These are phyloP conservation scores for Urochloa ruziziensis DNA, from an alignment of 176 grass and related monocot genomes.

Conservation along the genomic window DNA sequence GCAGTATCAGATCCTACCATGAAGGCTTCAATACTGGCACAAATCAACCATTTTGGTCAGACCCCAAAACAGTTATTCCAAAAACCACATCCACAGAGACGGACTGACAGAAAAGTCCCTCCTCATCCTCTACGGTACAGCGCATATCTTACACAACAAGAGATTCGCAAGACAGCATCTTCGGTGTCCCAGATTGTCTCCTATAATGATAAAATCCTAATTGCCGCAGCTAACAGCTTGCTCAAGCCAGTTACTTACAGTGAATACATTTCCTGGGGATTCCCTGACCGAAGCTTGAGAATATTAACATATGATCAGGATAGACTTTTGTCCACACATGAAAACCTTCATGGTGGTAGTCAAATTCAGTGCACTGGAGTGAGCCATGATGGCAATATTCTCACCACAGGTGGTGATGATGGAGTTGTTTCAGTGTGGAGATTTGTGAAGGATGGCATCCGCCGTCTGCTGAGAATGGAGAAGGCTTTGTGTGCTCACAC, in stretches of 20 bases:
- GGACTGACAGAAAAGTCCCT: conserved; percentile 76
- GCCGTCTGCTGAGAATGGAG: conserved; percentile 66
- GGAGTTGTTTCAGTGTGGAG: conserved; percentile 90
- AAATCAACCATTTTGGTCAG: conserved; percentile 99
- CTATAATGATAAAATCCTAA: conserved; percentile 85
- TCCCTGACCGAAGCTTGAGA: conserved; percentile 94
- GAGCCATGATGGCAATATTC: conserved; percentile 89
- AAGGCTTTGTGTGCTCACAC: conserved; percentile 87
- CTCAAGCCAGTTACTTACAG: conserved; percentile 81
- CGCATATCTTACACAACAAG: conserved; percentile 70
- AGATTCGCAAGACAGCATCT: conserved; percentile 70
- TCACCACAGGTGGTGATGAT: conserved; percentile 84
- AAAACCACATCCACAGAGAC: conserved; percentile 82
- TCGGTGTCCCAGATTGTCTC: conserved; percentile 89
- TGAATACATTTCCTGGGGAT: conserved; percentile 95
- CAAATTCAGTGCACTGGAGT: conserved; percentile 96
- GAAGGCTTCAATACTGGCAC: conserved; percentile 99
- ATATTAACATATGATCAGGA: conserved; percentile 94
- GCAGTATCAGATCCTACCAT: conserved; percentile 92
- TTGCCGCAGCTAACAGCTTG: conserved; percentile 66
- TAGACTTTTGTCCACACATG: conserved; percentile 87
- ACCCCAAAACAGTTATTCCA: conserved; percentile 96
- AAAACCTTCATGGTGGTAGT: conserved; percentile 91
- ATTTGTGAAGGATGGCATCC: conserved; percentile 82
- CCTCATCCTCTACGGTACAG: conserved; percentile 88